phyloP scores from a whole-genome alignment of 768 basidiomycete species.

The Sarcomyxa edulis region DNA sequence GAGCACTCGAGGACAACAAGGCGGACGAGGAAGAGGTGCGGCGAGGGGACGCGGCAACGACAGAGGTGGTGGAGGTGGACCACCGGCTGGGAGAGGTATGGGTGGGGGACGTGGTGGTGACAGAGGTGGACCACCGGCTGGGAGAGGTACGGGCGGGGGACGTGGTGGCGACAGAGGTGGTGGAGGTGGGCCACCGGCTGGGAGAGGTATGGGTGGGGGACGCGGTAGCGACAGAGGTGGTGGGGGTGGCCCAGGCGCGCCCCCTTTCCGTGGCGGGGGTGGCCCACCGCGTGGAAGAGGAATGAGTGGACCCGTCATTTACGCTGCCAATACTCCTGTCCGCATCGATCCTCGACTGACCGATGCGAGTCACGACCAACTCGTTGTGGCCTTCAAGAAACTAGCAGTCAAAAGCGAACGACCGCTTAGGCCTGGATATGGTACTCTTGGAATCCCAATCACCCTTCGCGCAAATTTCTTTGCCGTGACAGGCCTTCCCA shows the following conservation, averaged over 20 bases:
- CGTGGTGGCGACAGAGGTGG: conserved; percentile 17
- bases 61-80: conserved; percentile 14
- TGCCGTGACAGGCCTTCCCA: conserved; percentile 40
- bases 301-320: conserved; percentile 28
- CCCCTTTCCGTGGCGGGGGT: conserved; percentile 10
- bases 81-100: conserved; percentile 16
- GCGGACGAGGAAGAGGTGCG: conserved; percentile 10
- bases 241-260: conserved; percentile 15
- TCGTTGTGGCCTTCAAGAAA: conserved; percentile 33
- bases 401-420: conserved; percentile 25
- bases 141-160: conserved; percentile 12
- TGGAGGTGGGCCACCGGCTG: conserved; percentile 19
- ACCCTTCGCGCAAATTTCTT: conserved; percentile 63
- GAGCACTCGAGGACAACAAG: too few species aligned
- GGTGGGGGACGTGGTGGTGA: conserved; percentile 9
- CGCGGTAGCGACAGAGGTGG: conserved; percentile 17
- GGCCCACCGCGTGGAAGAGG: conserved; percentile 10
- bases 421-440: conserved; percentile 55
- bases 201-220: conserved; percentile 18
- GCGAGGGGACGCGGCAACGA: neutral
- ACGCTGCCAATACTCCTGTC: conserved; percentile 27
- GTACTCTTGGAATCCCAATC: conserved; percentile 41
- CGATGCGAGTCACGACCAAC: conserved; percentile 24
- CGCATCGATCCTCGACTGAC: conserved; percentile 30
- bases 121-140: conserved; percentile 15